Evolutionary conservation across 257 asterid genomes (phyloP), one percentile per base, ranked within the genome.

Genomic region (Solanum bukasovii): DNA sequence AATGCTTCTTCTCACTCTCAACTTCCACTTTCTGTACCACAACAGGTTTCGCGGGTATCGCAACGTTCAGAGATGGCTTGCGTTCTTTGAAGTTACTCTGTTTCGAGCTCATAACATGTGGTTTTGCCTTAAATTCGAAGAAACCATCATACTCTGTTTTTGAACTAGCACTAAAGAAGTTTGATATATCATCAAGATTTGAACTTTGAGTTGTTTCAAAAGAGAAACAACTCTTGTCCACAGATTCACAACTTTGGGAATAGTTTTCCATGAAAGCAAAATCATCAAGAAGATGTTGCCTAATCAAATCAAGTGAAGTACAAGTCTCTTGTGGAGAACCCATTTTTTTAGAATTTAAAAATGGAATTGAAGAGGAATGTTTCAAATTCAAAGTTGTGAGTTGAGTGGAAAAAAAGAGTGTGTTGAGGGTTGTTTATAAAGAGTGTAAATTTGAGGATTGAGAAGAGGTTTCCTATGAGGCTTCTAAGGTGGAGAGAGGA

Each of bases 271-370:
- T 38, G 42, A 38, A 38, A 38, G 42, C 42, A 38, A 38, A 38
- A 38, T 38, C 99, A 34, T 96, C 96, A 23, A 93, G 93, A 59
- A 95, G 97, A 88, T 93, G 95, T 16, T 94, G 96, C 88, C 98
- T 93, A 11, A 97, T 96, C 68, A 90, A 87, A 25, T 97, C 98
- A 14, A 97, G 94, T 38, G 98, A 90, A 31, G 29, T 61, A 61
- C 95, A 93, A 65, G 84, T 87, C 46, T 93, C 94, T 77, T 90
- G 91, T 10, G 91, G 87, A 2, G 94, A 94, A 9, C 93, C 93
- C 96, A 94, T 87, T 38, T 6, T 25, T 25, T 8, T 3, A 33
- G 63, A 59, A 74, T 83, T 52, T 25, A 0, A 77, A 71, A 38
- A 38, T 38, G 42, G 42, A 38, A 38, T 0, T 38, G 42, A 38